A percentile compares a stretch with the other conserved stretches of the same genome.
phyloP scores from a whole-genome alignment of 2,329 filamentous ascomycete genomes.

The Ophiostoma triangulosporum region DNA sequence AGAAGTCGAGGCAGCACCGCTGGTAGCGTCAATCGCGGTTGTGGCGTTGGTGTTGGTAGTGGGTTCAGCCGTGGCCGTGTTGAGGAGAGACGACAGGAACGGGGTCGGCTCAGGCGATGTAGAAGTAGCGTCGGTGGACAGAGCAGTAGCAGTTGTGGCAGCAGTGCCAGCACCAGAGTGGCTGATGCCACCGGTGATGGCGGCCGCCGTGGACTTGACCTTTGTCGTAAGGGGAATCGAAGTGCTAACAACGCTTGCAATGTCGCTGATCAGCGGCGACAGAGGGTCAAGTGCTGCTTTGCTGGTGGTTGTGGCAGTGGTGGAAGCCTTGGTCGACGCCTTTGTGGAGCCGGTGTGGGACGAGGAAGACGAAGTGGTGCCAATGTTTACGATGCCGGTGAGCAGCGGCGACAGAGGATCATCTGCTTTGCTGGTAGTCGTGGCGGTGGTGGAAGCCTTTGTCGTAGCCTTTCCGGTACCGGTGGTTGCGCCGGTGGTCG shows the following conservation, averaged over 20 bases:
- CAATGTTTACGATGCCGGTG: not conserved
- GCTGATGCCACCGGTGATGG: constrained; percentile 8
- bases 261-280: too few relatives aligned
- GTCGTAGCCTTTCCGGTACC: too few relatives aligned
- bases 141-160: constrained; percentile 1
- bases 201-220: too few relatives aligned
- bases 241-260: too few relatives aligned
- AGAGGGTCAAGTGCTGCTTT: too few relatives aligned
- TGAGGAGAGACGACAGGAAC: not conserved
- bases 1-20: not conserved
- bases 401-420: not conserved
- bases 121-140: not conserved
- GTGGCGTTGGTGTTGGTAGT: not conserved
- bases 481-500: not conserved
- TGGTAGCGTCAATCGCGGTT: not conserved
- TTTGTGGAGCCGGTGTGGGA: too few relatives aligned
- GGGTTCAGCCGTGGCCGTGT: not conserved
- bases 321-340: too few relatives aligned
- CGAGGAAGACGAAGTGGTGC: not conserved
- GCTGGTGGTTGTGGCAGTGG: too few relatives aligned
- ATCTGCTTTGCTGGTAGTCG: not conserved
- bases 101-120: not conserved
- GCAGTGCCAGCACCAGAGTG: constrained; percentile 7
- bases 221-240: too few relatives aligned
- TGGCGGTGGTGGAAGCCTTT: not conserved